Percentiles rank a stretch among this genome's conserved stretches.
Conservation (phyloP, 225 moss, liverwort and hornwort species). For the Pseudoscleropodium purum region DNA sequence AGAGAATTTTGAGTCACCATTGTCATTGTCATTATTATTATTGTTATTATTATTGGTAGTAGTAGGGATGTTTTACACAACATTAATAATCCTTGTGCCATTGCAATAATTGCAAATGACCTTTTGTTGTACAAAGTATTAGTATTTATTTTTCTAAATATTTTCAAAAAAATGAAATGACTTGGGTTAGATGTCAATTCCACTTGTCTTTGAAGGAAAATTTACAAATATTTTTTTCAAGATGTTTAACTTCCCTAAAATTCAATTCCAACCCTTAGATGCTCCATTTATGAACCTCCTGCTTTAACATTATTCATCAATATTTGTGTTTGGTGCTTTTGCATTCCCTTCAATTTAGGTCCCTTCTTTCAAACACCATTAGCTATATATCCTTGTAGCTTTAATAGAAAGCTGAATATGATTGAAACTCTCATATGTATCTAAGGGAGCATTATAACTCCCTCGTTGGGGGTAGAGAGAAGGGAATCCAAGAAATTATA, state of each 20-base stretch:
- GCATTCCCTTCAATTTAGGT: background rate
- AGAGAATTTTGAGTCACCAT: background rate
- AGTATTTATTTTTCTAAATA: background rate
- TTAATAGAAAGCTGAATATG: background rate
- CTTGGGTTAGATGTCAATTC: too few relatives aligned
- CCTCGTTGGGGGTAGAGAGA: background rate
- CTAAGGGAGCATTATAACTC: background rate
- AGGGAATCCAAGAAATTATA: background rate
- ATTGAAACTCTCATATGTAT: background rate
- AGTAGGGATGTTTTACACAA: too few relatives aligned
- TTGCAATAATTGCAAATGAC: background rate
- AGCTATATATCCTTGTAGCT: background rate
- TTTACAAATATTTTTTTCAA: too few relatives aligned
- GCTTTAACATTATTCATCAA: background rate
- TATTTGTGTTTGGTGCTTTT: too few relatives aligned
- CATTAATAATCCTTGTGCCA: background rate
- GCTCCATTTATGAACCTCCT: too few relatives aligned
- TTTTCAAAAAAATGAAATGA: too few relatives aligned
- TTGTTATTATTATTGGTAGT: background rate
- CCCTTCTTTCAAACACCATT: background rate
- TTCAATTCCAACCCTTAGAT: too few relatives aligned
- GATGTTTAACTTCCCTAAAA: too few relatives aligned
- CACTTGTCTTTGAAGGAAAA: too few relatives aligned
- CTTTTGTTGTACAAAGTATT: background rate
- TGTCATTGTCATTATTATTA: fast-evolving